Evolutionary conservation across 2,329 filamentous ascomycete genomes (phyloP).

Genomic region (Aspergillus neoniger): DNA sequence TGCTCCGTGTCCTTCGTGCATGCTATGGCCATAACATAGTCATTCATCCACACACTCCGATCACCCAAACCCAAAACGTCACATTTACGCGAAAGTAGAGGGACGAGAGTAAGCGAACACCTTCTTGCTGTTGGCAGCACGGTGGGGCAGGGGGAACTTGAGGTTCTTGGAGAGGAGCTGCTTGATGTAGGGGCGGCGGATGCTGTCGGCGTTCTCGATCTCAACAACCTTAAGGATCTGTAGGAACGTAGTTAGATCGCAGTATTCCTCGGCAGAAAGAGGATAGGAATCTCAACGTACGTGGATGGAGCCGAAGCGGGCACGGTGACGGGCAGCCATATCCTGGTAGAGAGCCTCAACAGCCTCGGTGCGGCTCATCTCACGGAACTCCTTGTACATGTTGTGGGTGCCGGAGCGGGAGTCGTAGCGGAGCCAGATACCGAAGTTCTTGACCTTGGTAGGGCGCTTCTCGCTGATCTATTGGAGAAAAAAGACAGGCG

Average conservation of each 20-base stretch:
- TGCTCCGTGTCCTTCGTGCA: constrained; percentile 42
- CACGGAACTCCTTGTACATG: constrained; percentile 99
- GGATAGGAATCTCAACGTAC: constrained; percentile 60
- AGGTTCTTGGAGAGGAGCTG: constrained; percentile 94
- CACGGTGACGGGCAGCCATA: constrained; percentile 98
- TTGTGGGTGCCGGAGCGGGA: constrained; percentile 99
- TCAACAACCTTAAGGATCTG: constrained; percentile 98
- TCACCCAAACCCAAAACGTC: constrained; percentile 37
- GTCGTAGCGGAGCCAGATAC: constrained; percentile 99
- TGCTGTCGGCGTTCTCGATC: constrained; percentile 87
- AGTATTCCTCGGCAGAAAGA: not conserved
- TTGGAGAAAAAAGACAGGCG: not conserved
- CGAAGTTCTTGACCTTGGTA: constrained; percentile 99
- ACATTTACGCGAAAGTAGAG: constrained; percentile 92
- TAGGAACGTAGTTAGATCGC: constrained; percentile 19
- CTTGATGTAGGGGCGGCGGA: constrained; percentile 99
- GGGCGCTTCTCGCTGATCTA: constrained; percentile 99
- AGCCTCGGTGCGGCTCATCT: constrained; percentile 93
- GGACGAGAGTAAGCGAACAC: constrained; percentile 91
- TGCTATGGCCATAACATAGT: constrained; percentile 47
- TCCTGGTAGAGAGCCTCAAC: constrained; percentile 98
- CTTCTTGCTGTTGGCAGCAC: constrained; percentile 85
- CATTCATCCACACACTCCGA: constrained; percentile 45
- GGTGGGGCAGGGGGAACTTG: constrained; percentile 98
- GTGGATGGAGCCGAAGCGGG: constrained; percentile 97